Evolutionary conservation across 176 grass and related monocot genomes (phyloP), one percentile per base, ranked within the genome.

Genomic region (Calamus simplicifolius): DNA sequence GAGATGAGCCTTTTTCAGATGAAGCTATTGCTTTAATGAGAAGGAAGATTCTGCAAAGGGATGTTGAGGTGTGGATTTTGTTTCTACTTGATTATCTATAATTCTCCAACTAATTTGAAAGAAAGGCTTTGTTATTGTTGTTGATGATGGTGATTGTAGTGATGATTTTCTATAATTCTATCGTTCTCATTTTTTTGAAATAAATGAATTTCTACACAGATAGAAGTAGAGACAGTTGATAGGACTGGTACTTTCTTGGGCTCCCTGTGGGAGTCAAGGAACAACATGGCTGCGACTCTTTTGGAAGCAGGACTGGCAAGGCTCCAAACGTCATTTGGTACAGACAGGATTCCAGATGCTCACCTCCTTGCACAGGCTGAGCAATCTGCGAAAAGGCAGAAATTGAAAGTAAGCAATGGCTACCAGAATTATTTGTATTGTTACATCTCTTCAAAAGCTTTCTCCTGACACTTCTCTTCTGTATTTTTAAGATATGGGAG

Each of bases 1-100:
- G 73, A 69, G 82, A 82, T 29, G 87, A 92, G 63, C 88, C 87
- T 25, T 89, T 82, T 78, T 88, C 93, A 50, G 81, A 80, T 62
- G 93, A 98, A 77, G 84, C 87, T 50, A 90, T 98, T 98, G 81
- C 93, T 60, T 88, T 98, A 68, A 98, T 92, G 84, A 91, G 93
- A 78, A 84, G 87, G 57, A 92, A 77, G 64, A 74, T 98, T 56
- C 53, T 98, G 19, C 93, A 98, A 29, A 80, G 81, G 19, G 88
- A 98, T 73, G 93, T 98, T 69, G 93, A 98, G 79, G 89, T 88
- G 72, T 30, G 10, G 6, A 53, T 35, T 35, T 55, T 68, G 3
- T 12, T 16, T 72, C 1, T 48, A 35, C n/a, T 61, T 68, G 31
- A 23, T 23, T 23, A 77, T 6, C 49, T 10, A 4, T 27, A 58